These are phyloP conservation scores for Raddia distichophylla DNA, from an alignment of 176 grass and related monocot species.

Conservation along the genomic window DNA sequence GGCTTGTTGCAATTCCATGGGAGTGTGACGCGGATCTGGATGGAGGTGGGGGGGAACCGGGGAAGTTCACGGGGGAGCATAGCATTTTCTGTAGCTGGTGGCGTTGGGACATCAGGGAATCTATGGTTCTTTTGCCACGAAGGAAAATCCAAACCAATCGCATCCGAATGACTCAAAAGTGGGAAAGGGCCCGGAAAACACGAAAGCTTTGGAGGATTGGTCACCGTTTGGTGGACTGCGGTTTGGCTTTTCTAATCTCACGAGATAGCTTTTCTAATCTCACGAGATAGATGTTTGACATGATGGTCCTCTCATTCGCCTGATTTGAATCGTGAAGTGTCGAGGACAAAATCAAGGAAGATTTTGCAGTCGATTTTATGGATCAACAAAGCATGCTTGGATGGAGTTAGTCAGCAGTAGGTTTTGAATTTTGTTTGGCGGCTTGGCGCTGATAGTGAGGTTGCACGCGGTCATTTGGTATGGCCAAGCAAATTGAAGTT, in stretches of 20 bases:
- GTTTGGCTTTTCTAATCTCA: neutral
- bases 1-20: conserved; percentile 4
- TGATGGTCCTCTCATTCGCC: neutral
- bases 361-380: conserved; percentile 31
- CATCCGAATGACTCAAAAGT: conserved; percentile 27
- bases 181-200: conserved; percentile 9
- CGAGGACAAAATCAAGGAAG: neutral
- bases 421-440: neutral
- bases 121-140: conserved; percentile 41
- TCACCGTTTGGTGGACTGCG: conserved; percentile 12
- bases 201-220: conserved; percentile 7
- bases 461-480: neutral
- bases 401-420: conserved; percentile 18
- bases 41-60: neutral
- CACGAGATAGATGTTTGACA: conserved; percentile 20
- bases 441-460: neutral
- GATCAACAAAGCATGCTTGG: neutral
- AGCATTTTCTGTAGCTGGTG: conserved; percentile 41
- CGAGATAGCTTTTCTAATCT: neutral
- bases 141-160: conserved; percentile 30
- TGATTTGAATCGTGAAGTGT: conserved; percentile 1
- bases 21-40: conserved; percentile 7
- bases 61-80: neutral
- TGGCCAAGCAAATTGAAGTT: conserved; percentile 12
- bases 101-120: conserved; percentile 28